phyloP scores from a whole-genome alignment of 225 moss, liverwort and hornwort genomes.

The Physcomitrellopsis africana region DNA sequence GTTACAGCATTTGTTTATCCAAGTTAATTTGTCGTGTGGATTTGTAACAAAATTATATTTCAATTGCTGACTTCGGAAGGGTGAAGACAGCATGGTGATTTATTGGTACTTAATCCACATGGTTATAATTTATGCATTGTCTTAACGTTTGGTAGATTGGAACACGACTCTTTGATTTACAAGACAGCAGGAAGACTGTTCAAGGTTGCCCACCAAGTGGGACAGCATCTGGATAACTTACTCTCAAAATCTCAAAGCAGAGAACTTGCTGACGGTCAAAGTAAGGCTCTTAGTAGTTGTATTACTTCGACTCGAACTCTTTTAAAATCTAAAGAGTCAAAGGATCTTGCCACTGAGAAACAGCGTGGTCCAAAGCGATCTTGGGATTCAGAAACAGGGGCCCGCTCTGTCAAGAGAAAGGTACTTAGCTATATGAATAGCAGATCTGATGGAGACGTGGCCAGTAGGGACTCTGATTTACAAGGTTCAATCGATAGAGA shows the following conservation, averaged over 20 bases:
- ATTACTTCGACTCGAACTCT: constrained; percentile 54
- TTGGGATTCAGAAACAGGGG: constrained; percentile 64
- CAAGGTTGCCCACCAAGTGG: constrained; percentile 75
- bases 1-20: constrained; percentile 27
- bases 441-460: constrained; percentile 61
- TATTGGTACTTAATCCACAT: not conserved
- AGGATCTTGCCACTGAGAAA: constrained; percentile 48
- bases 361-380: constrained; percentile 64
- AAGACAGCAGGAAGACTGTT: constrained; percentile 78
- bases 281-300: constrained; percentile 65
- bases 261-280: constrained; percentile 55
- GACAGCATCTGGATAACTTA: constrained; percentile 50
- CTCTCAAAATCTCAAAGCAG: constrained; percentile 46
- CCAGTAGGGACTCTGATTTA: constrained; percentile 69
- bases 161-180: constrained; percentile 58
- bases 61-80: not conserved
- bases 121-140: constrained; percentile 24
- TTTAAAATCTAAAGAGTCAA: constrained; percentile 54
- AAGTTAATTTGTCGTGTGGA: constrained; percentile 19
- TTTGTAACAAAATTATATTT: not conserved
- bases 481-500: constrained; percentile 66
- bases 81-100: not conserved
- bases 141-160: constrained; percentile 49
- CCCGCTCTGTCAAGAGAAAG: constrained; percentile 66
- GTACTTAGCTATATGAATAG: constrained; percentile 56